Conservation (phyloP, 345 rosid species). For the Ricinus communis region DNA sequence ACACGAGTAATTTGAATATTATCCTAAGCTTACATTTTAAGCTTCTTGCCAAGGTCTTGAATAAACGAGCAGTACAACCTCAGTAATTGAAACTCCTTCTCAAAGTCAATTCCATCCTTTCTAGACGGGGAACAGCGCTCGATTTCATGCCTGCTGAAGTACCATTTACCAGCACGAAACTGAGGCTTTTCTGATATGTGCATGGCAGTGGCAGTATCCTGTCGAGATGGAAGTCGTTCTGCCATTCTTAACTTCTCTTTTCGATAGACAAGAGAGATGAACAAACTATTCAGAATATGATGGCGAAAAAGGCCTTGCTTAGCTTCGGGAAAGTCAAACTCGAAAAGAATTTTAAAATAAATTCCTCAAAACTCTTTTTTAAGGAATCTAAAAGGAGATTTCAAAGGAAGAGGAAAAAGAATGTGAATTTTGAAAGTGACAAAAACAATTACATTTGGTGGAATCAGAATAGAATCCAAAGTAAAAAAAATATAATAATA, state of each 20-base stretch:
- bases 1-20: background rate
- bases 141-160: constrained; percentile 50
- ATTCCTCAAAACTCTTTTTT: too few relatives aligned
- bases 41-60: constrained; percentile 59
- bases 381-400: too few relatives aligned
- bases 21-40: constrained; percentile 52
- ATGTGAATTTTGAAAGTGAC: too few relatives aligned
- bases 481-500: too few relatives aligned
- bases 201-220: constrained; percentile 7
- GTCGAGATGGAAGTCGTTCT: constrained; percentile 32
- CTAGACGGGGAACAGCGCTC: constrained; percentile 58
- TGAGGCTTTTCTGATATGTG: constrained; percentile 30
- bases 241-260: constrained; percentile 30
- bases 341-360: too few relatives aligned
- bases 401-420: too few relatives aligned
- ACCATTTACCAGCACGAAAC: constrained; percentile 37
- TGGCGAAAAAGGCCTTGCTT: constrained; percentile 9
- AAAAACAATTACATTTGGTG: too few relatives aligned
- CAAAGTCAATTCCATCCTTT: constrained; percentile 52
- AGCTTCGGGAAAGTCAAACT: too few relatives aligned
- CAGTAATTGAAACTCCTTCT: constrained; percentile 46
- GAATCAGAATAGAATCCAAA: too few relatives aligned
- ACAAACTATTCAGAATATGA: constrained; percentile 1
- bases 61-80: constrained; percentile 50
- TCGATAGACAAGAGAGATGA: background rate